Conservation (phyloP, 441 rosid genomes). For the Sinapis alba region DNA sequence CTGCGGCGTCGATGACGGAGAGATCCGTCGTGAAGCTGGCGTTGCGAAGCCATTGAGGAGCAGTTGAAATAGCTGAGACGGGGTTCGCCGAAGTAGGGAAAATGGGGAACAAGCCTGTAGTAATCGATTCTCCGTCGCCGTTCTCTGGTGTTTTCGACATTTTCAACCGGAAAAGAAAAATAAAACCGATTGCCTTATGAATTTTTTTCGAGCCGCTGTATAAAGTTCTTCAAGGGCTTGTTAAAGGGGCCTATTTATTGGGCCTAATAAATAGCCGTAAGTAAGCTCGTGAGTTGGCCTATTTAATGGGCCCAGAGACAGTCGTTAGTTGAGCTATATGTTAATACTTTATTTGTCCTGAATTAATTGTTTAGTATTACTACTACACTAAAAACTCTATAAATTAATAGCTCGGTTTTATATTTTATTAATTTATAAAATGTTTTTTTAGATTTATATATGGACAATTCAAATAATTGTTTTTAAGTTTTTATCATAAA, state of each 20-base stretch:
- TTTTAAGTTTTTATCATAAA: too few relatives aligned
- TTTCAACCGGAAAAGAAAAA: not conserved
- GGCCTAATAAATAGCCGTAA: not conserved
- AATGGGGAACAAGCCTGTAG: slow-evolving; percentile 53
- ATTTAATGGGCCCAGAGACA: too few relatives aligned
- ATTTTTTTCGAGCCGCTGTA: not conserved
- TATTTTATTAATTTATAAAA: too few relatives aligned
- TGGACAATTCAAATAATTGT: too few relatives aligned
- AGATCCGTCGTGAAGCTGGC: slow-evolving; percentile 79
- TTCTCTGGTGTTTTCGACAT: slow-evolving; percentile 30
- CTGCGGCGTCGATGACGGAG: slow-evolving; percentile 57
- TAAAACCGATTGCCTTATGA: too few relatives aligned
- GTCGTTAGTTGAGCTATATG: too few relatives aligned
- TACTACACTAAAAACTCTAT: too few relatives aligned
- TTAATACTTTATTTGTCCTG: too few relatives aligned
- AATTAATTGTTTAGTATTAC: too few relatives aligned
- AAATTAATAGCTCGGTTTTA: too few relatives aligned
- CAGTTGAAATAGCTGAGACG: slow-evolving; percentile 33
- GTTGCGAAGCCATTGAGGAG: slow-evolving; percentile 79
- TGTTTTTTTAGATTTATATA: too few relatives aligned
- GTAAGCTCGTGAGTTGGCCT: too few relatives aligned
- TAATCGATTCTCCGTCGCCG: slow-evolving; percentile 17
- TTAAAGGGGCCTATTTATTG: not conserved
- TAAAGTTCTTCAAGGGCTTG: slow-evolving; percentile 5
- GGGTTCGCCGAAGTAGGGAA: slow-evolving; percentile 40